A percentile compares a stretch with the other conserved stretches of the same genome.
Evolutionary conservation across 306 rosid genomes (phyloP).

Genomic region (Cucumis sativus): DNA sequence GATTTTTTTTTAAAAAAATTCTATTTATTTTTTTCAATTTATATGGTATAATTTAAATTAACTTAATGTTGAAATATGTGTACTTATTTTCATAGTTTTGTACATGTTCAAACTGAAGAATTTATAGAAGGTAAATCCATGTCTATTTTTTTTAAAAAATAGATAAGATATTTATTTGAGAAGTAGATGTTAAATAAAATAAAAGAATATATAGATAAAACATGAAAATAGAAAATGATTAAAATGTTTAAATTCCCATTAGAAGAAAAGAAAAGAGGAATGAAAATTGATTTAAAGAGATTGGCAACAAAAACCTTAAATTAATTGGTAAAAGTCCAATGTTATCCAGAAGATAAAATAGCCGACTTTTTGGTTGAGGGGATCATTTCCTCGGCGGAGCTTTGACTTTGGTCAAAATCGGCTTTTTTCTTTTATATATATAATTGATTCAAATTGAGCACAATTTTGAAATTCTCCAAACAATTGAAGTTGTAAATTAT

Average conservation of each 20-base stretch:
- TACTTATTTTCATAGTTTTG: not conserved
- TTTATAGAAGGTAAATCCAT: no score
- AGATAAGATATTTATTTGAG: no score
- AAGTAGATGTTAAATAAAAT: no score
- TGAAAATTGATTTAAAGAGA: not conserved
- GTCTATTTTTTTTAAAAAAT: no score
- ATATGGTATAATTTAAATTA: no score
- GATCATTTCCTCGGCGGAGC: not conserved
- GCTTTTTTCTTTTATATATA: not conserved
- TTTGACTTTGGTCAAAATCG: not conserved
- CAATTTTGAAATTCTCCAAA: not conserved
- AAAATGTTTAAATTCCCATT: not conserved
- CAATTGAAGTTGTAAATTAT: not conserved
- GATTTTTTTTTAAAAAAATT: no score
- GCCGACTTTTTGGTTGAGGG: not conserved
- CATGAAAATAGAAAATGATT: no score
- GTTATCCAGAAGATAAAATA: not conserved
- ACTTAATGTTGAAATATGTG: not conserved
- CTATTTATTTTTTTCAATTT: not conserved
- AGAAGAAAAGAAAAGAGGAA: not conserved
- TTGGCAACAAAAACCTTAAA: not conserved
- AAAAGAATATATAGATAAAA: no score
- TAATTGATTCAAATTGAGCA: not conserved
- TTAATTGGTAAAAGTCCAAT: not conserved
- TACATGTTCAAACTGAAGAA: no score